Conservation (phyloP, 208 protist species). For the Trichomonas gallinae region DNA sequence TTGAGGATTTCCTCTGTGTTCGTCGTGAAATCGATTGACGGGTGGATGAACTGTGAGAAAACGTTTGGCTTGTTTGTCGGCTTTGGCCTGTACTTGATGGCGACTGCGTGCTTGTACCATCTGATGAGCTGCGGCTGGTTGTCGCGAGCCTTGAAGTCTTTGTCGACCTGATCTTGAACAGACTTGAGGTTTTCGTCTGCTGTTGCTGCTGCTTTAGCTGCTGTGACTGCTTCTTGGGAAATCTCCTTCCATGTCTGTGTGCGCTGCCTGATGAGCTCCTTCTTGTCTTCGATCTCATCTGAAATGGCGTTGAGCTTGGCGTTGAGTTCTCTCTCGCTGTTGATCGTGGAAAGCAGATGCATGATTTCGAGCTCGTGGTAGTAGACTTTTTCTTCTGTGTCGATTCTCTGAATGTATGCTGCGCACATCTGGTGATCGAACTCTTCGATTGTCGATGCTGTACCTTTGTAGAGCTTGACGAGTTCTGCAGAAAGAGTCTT, state of each 20-base stretch:
- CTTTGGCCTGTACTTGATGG: not conserved
- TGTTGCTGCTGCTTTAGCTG: not conserved
- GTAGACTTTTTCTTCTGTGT: not conserved
- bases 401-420: not conserved
- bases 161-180: not conserved
- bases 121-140: not conserved
- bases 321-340: not conserved
- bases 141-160: not conserved
- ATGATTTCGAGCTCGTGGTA: conserved; percentile 2
- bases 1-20: not conserved
- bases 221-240: not conserved
- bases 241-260: not conserved
- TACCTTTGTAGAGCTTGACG: not conserved
- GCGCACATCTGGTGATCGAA: not conserved
- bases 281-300: not conserved
- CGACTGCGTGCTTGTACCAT: not conserved
- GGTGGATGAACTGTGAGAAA: not conserved
- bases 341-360: not conserved
- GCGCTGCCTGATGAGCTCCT: not conserved
- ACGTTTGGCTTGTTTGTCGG: not conserved
- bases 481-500: not conserved
- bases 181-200: not conserved
- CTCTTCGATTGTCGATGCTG: not conserved
- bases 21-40: not conserved
- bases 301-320: not conserved